A percentile compares a stretch with the other conserved stretches of the same genome.
Conservation (phyloP, 352 stramenopile species). For the Phytophthora hybrid region DNA sequence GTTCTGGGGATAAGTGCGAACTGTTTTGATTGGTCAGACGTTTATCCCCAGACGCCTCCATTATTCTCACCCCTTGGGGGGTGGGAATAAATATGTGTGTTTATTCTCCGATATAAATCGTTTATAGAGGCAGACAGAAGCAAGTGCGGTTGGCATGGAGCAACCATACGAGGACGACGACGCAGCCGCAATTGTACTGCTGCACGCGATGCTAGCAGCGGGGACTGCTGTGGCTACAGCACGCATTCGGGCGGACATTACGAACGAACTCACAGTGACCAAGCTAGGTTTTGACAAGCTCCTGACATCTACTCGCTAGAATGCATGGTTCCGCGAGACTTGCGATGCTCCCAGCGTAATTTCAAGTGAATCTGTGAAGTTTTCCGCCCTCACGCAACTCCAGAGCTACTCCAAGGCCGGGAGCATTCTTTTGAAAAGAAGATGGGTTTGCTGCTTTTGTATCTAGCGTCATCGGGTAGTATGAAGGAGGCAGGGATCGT, state of each 20-base stretch:
- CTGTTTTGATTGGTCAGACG: not conserved
- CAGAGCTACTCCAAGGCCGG: not conserved
- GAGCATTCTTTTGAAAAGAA: slow-evolving; percentile 16
- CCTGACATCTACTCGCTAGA: not conserved
- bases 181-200: not conserved
- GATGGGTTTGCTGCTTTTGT: not conserved
- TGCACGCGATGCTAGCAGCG: not conserved
- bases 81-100: not conserved
- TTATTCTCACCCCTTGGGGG: not conserved
- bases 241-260: not conserved
- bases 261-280: not conserved
- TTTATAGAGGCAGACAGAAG: not conserved
- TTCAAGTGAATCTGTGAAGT: not conserved
- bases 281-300: not conserved
- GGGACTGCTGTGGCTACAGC: not conserved
- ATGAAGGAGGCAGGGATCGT: not conserved
- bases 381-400: not conserved
- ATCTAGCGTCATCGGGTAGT: slow-evolving; percentile 13
- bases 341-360: not conserved
- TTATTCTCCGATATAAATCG: not conserved
- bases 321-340: not conserved
- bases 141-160: not conserved
- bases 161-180: not conserved
- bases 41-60: not conserved
- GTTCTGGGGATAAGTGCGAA: not conserved